phyloP scores from a whole-genome alignment of 1,284 basidiomycete species.

The Fomes fomentarius region DNA sequence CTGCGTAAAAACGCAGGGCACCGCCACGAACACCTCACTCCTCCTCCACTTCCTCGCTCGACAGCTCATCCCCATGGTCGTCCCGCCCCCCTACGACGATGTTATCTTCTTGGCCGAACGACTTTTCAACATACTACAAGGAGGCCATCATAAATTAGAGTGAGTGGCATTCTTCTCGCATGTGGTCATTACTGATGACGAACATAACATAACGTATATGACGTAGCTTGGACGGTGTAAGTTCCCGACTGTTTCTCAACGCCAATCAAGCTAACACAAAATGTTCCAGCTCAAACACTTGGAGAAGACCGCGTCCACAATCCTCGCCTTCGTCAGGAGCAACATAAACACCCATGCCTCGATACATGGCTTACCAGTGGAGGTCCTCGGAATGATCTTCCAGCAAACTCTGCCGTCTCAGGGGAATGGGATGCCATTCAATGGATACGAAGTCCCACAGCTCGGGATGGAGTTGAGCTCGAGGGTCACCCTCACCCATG shows the following conservation, averaged over 20 bases:
- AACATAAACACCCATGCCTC: constrained; percentile 12
- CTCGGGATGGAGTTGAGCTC: background rate
- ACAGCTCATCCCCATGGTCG: background rate
- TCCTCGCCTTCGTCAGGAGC: constrained; percentile 13
- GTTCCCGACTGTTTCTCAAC: background rate
- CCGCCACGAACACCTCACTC: background rate
- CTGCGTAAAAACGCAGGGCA: background rate
- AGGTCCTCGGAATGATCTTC: constrained; percentile 20
- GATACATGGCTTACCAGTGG: constrained; percentile 17
- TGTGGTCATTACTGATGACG: background rate
- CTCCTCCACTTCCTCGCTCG: background rate
- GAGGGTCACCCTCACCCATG: constrained; percentile 6
- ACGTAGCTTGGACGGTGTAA: constrained; percentile 3
- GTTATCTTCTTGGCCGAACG: background rate
- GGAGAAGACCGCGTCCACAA: constrained; percentile 6
- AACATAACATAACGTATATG: background rate
- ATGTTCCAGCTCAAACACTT: constrained; percentile 11
- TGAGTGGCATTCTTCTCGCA: background rate
- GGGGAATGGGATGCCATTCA: constrained; percentile 3
- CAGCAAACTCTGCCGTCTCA: constrained; percentile 1
- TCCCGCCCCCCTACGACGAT: background rate
- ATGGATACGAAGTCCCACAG: constrained; percentile 3
- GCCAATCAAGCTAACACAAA: background rate
- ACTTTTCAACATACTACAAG: background rate
- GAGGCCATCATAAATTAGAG: background rate